phyloP scores from a whole-genome alignment of 2,329 filamentous ascomycete genomes.

The Leptographium galeiforme region DNA sequence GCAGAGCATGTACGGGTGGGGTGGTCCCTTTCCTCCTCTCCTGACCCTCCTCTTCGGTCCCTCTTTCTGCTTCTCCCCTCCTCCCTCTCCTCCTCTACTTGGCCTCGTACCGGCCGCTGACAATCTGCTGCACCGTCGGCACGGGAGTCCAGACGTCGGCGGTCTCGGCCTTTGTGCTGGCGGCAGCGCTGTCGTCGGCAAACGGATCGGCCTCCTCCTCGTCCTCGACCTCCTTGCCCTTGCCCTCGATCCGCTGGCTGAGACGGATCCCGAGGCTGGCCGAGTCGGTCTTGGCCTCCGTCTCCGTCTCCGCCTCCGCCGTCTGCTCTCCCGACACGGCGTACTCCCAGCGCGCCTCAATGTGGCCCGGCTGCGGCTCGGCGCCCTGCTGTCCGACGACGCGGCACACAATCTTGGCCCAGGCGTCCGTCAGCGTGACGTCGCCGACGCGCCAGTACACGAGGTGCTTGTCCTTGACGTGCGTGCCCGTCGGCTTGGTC shows the following conservation, averaged over 20 bases:
- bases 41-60: neutral
- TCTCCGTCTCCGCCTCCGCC: conserved; percentile 51
- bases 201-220: conserved; percentile 50
- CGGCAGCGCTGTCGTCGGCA: conserved; percentile 40
- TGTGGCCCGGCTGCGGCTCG: conserved; percentile 45
- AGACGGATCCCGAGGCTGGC: conserved; percentile 51
- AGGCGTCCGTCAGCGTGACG: conserved; percentile 36
- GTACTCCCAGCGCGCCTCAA: conserved; percentile 48
- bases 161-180: conserved; percentile 15
- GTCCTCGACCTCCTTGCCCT: conserved; percentile 37
- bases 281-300: too few species aligned
- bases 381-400: conserved; percentile 33
- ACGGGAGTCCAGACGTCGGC: conserved; percentile 50
- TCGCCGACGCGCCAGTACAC: conserved; percentile 75
- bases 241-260: conserved; percentile 27
- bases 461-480: conserved; percentile 60
- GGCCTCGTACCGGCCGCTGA: conserved; percentile 64
- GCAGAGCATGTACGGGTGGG: neutral
- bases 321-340: conserved; percentile 23
- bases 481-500: conserved; percentile 68
- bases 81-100: conserved; percentile 14
- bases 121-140: conserved; percentile 50
- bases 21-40: conserved; percentile 2
- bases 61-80: neutral
- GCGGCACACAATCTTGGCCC: conserved; percentile 69